Conservation (phyloP, 345 rosid species). For the Geranium brycei region DNA sequence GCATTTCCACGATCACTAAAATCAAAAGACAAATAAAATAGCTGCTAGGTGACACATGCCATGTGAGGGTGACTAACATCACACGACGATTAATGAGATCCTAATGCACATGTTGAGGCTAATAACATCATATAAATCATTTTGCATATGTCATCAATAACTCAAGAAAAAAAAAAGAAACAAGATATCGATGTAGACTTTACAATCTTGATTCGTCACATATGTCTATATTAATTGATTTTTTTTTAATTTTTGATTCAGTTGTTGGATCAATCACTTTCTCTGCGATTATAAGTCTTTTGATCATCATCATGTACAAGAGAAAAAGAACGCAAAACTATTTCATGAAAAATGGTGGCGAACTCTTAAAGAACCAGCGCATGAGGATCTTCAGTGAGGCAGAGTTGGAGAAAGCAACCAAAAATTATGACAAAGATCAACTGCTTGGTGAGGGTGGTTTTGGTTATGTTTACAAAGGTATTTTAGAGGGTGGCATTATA, state of each 20-base stretch:
- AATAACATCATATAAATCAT: too few species aligned
- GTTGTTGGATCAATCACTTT: conserved; percentile 6
- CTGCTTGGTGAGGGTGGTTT: conserved; percentile 21
- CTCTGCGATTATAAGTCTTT: background rate
- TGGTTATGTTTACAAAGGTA: conserved; percentile 19
- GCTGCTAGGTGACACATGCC: too few species aligned
- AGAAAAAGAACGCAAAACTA: conserved; percentile 8
- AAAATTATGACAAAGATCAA: conserved; percentile 6
- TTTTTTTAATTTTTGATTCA: background rate
- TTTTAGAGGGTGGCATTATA: conserved; percentile 10
- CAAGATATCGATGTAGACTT: too few species aligned
- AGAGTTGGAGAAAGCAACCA: conserved; percentile 19
- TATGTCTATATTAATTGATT: background rate
- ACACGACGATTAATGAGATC: too few species aligned
- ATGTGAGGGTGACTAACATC: too few species aligned
- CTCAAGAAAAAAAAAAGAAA: too few species aligned
- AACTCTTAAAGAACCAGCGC: conserved; percentile 16
- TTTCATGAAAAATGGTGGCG: conserved; percentile 18
- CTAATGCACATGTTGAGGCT: too few species aligned
- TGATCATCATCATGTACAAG: conserved; percentile 2
- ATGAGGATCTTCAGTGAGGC: conserved; percentile 19
- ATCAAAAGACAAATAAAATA: too few species aligned
- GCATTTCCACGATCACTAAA: too few species aligned
- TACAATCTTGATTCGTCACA: background rate
- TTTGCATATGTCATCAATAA: too few species aligned